Conservation (phyloP, 441 rosid species). For the Euphorbia neoarborescens region DNA sequence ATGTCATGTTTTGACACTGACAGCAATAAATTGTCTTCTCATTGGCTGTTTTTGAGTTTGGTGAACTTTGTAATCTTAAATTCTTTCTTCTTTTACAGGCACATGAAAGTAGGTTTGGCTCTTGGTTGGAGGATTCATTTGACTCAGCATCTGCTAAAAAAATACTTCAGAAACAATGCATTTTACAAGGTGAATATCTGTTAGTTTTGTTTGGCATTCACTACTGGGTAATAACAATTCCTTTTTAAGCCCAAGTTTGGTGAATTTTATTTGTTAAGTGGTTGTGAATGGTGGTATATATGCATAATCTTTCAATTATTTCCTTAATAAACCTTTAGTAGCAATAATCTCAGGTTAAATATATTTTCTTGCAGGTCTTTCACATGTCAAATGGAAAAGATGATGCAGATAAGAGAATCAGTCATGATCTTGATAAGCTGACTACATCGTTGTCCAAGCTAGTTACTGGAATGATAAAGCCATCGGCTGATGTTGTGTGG, state of each 20-base stretch:
- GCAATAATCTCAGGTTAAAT: constrained; percentile 9
- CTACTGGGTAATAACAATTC: background rate
- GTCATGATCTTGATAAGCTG: constrained; percentile 89
- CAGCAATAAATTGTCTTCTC: background rate
- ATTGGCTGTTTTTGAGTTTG: background rate
- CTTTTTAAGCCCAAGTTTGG: background rate
- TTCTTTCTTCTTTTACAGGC: constrained; percentile 43
- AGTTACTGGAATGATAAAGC: constrained; percentile 99
- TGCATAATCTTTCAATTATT: background rate
- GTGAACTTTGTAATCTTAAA: background rate
- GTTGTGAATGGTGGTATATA: background rate
- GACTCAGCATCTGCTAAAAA: constrained; percentile 80
- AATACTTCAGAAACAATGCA: constrained; percentile 83
- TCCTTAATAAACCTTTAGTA: background rate
- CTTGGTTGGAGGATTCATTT: constrained; percentile 95
- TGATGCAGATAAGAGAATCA: constrained; percentile 96
- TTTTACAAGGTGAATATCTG: constrained; percentile 72
- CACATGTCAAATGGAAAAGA: constrained; percentile 76
- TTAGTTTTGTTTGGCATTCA: background rate
- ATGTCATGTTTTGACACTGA: background rate
- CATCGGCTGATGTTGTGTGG: constrained; percentile 93
- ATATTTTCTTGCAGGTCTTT: constrained; percentile 52
- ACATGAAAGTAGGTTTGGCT: constrained; percentile 75
- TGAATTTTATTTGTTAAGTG: background rate
- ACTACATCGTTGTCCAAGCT: constrained; percentile 75